Base-by-base conservation (phyloP, 2,329 filamentous ascomycete species). In the Leptosphaerulina australis region DNA sequence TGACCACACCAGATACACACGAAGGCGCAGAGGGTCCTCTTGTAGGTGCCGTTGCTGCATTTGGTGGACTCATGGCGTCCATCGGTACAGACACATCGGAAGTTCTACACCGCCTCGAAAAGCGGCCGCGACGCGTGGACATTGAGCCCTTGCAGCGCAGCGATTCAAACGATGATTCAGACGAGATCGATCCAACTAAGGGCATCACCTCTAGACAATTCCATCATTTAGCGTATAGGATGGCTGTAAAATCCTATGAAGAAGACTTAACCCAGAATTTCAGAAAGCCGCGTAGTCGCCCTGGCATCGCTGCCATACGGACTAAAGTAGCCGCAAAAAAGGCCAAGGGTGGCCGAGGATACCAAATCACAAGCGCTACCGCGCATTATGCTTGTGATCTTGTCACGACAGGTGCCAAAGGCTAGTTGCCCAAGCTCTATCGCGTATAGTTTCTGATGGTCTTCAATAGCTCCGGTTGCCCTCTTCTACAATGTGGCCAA, bases 401-500 rank as follows among this genome's bases (percentile, higher is more conserved):
- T 2, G 34, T 56, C 3, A 47, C 21, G 4, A 61, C 58, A 7
- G 21, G 44, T 12, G 17, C 50, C 11, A 50, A 55, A 53, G 44
- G 56, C 60, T 8, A 36, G 33, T 7, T 5, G 0, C 2, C 1
- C 2, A 6, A n/a, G 7, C 4, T n/a, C 1, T 3, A 20, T 18
- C 1, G 4, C 11, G 9, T 11, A 12, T 4, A 5, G 1, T 9
- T 22, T 9, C 51, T 47, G 8, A 51, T 12, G 10, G 12, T 4
- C 6, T 8, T 2, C 3, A 10, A 15, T 18, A 62, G 55, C 61
- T 22, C 58, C 56, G 3, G 56, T 61, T 7, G 58, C 58, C 2
- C 36, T 64, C 7, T 60, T 61, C n/a, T 61, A 62, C 30, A 61
- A 64, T 18, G 11, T 59, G 21, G 59, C 58, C 0, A 64, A 61